Base-by-base conservation (phyloP, 192 early-diverging fungal genomes). In the Pilaira anomala region DNA sequence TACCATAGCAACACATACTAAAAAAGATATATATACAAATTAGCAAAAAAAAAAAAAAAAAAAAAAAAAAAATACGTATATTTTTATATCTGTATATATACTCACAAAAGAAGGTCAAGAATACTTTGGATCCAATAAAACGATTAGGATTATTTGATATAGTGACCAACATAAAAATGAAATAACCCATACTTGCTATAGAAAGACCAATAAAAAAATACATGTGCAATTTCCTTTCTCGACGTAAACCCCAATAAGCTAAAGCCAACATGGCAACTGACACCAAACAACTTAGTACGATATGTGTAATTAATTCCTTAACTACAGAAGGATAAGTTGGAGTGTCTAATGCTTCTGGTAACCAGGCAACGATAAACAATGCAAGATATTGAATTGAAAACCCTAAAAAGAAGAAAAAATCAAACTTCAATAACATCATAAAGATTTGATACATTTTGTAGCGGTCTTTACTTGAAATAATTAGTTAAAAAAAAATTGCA, bases 391-490 rank as follows among this genome's bases (percentile, higher is more conserved):
- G 89, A 45, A 90, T 79, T 14, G 87, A 89, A 54, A 88, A 88
- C 9, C 87, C 83, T 36, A 91, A 77, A 42, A 91, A 87, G 41
- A 91, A 91, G 64, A 91, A 90, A 40, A 91, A 77, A 62, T 91
- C 87, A 22, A 92, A 87, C 69, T 92, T 92, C 44, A 92, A 74
- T 22, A 92, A 71, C 67, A 88, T 92, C 52, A 90, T 84, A 62
- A 92, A 82, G 41, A 92, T 87, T 65, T 89, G 89, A 52, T 89
- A 85, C 71, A 84, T 83, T 66, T 85, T 88, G 76, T 88, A 92
- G 55, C 81, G 80, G 29, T 86, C 80, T 82, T 66, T 18, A 6
- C 5, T 14, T 46, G n/a, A n/a, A n/a, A n/a, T n/a, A n/a, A n/a
- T n/a, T n/a, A n/a, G n/a, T n/a, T n/a, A n/a, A n/a, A n/a, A n/a